Percentiles rank a stretch among this genome's conserved stretches.
phyloP scores from a whole-genome alignment of 495 filamentous ascomycete species.

The Physcia stellaris region DNA sequence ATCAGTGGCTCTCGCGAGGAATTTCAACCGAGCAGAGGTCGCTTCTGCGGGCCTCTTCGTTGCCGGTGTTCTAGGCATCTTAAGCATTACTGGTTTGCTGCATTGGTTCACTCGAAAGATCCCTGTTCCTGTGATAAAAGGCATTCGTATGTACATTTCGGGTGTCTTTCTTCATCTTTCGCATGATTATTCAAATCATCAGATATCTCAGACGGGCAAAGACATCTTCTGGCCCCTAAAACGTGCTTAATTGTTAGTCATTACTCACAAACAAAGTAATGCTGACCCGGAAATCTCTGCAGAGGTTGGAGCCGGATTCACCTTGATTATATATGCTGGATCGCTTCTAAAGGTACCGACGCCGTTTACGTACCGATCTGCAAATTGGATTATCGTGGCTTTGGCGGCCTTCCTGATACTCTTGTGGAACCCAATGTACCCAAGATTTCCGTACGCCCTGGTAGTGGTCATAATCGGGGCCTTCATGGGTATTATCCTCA shows the following conservation, averaged over 20 bases:
- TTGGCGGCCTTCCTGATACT: constrained; percentile 51
- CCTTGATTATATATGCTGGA: constrained; percentile 44
- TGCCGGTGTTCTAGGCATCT: constrained; percentile 51
- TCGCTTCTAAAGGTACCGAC: not conserved
- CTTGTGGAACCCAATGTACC: constrained; percentile 43
- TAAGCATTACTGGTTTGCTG: constrained; percentile 64
- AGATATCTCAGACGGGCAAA: no score
- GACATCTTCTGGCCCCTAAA: no score
- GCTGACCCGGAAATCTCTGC: no score
- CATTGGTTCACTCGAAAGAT: constrained; percentile 54
- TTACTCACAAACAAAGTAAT: no score
- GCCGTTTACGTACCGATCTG: not conserved
- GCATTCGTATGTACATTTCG: no score
- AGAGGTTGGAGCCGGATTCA: constrained; percentile 80
- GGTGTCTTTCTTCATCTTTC: no score
- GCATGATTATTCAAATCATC: no score
- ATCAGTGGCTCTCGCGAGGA: constrained; percentile 61
- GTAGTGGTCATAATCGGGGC: constrained; percentile 53
- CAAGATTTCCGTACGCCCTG: constrained; percentile 62
- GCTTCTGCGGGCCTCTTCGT: constrained; percentile 72
- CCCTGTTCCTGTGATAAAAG: constrained; percentile 77
- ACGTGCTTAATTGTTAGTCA: no score
- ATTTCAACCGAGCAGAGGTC: constrained; percentile 47
- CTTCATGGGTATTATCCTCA: constrained; percentile 35
- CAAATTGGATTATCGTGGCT: not conserved